Evolutionary conservation across 2,329 filamentous ascomycete genomes (phyloP).

Genomic region (Bipolaris zeicola): DNA sequence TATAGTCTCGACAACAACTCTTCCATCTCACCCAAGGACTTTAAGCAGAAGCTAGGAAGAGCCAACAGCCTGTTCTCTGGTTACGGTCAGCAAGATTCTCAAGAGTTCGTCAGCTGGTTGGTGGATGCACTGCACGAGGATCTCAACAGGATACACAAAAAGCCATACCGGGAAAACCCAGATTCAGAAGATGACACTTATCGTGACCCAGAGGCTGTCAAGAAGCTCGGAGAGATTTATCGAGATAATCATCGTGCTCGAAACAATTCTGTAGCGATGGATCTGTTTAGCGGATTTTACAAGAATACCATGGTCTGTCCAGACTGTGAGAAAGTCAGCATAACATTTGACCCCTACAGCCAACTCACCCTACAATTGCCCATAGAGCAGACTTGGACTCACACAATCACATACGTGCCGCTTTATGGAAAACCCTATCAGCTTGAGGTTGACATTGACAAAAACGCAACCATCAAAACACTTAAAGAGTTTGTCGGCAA

Average conservation of each 20-base stretch:
- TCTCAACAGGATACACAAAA: slow-evolving; percentile 89
- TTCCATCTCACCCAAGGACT: slow-evolving; percentile 78
- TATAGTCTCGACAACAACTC: slow-evolving; percentile 70
- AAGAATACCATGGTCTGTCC: slow-evolving; percentile 96
- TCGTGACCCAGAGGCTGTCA: slow-evolving; percentile 77
- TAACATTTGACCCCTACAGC: slow-evolving; percentile 98
- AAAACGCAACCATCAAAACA: slow-evolving; percentile 70
- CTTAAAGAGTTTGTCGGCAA: slow-evolving; percentile 68
- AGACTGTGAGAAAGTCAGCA: slow-evolving; percentile 90
- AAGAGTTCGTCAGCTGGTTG: slow-evolving; percentile 94
- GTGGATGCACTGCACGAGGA: slow-evolving; percentile 96
- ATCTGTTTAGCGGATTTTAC: slow-evolving; percentile 94
- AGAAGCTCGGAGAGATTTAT: slow-evolving; percentile 82
- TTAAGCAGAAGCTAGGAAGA: slow-evolving; percentile 81
- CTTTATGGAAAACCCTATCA: slow-evolving; percentile 71
- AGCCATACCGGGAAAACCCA: slow-evolving; percentile 96
- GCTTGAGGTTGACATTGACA: slow-evolving; percentile 80
- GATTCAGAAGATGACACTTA: slow-evolving; percentile 98
- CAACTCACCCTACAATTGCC: slow-evolving; percentile 90
- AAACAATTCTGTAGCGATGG: slow-evolving; percentile 93
- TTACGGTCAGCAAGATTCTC: slow-evolving; percentile 95
- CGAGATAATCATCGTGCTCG: slow-evolving; percentile 91
- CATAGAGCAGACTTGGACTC: slow-evolving; percentile 80
- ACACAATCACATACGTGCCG: slow-evolving; percentile 77
- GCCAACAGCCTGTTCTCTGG: slow-evolving; percentile 87